Base-by-base conservation (phyloP, 2,329 filamentous ascomycete species). In the Stagonosporopsis vannaccii region DNA sequence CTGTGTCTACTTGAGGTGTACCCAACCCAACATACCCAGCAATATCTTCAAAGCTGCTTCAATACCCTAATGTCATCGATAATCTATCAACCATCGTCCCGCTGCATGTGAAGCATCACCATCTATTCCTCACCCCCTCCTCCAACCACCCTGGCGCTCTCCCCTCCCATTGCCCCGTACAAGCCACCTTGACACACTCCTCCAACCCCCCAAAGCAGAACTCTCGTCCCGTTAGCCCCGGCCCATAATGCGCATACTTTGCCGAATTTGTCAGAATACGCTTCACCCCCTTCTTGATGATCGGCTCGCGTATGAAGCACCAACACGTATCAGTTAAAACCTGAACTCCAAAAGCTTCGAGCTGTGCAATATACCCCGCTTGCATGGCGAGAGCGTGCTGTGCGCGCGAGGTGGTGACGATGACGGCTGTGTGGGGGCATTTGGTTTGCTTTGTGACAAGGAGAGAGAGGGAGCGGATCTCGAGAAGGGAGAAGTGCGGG, bases 321-420 rank as follows among this genome's bases (percentile, higher is more conserved):
- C 79, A 82, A 49, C 79, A 82, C 0, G 78, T 81, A 56, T 82
- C 79, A 0, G 75, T 81, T 12, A 81, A 65, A 4, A 80, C 47
- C 20, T 69, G 63, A 1, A 67, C 77, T 0, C 80, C 79, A 46
- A 80, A 80, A 0, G 13, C 30, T 13, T 76, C 64, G 2, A 82
- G 35, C 6, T 46, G 46, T 0, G 61, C 53, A 2, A 77, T 48
- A 6, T 72, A 56, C 0, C 76, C 76, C 0, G 67, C 69, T 11
- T 71, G 63, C 2, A 36, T 30, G 8, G 73, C 73, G 35, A 50
- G 45, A 11, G 36, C 41, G 32, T 63, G 60, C 6, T 59, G 62
- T 2, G 57, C 28, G 8, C 67, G 63, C 7, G 53, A 75, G 2
- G 50, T 52, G 2, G 59, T 61, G 6, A 61, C 44, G 2, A 61